phyloP scores from a whole-genome alignment of 2,329 filamentous ascomycete species.

The Monilinia laxa region DNA sequence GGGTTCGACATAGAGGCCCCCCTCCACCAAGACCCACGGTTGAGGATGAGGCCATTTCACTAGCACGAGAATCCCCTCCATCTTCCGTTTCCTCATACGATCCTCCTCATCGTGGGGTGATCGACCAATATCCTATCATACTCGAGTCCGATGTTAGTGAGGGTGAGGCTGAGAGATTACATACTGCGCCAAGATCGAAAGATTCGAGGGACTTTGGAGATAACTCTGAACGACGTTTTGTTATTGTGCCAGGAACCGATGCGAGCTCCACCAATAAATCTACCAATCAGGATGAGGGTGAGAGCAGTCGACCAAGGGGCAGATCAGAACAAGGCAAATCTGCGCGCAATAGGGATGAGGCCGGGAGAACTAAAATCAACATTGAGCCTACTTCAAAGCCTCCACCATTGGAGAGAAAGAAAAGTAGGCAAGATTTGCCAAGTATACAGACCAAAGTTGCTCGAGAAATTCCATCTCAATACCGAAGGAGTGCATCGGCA shows the following conservation, averaged over 20 bases:
- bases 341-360: conserved; percentile 8
- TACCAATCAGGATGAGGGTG: conserved; percentile 6
- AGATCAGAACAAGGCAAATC: conserved; percentile 16
- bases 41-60: conserved; percentile 65
- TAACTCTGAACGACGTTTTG: conserved; percentile 59
- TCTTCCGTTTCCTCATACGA: conserved; percentile 49
- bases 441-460: conserved; percentile 39
- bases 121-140: conserved; percentile 68
- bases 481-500: conserved; percentile 37
- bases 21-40: conserved; percentile 62
- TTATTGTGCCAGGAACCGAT: conserved; percentile 50
- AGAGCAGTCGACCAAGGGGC: conserved; percentile 28
- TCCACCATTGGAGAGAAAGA: conserved; percentile 30
- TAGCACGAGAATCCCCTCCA: conserved; percentile 55
- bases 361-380: not conserved
- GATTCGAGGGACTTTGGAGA: conserved; percentile 29
- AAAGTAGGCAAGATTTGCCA: conserved; percentile 40
- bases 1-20: conserved; percentile 30
- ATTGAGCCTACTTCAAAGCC: conserved; percentile 16
- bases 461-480: conserved; percentile 38
- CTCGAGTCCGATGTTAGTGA: conserved; percentile 53
- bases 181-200: conserved; percentile 29
- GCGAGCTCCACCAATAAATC: conserved; percentile 22
- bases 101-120: conserved; percentile 58
- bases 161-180: conserved; percentile 36